Conservation (phyloP, 805 yeast genomes). For the Kluyveromyces nonfermentans region DNA sequence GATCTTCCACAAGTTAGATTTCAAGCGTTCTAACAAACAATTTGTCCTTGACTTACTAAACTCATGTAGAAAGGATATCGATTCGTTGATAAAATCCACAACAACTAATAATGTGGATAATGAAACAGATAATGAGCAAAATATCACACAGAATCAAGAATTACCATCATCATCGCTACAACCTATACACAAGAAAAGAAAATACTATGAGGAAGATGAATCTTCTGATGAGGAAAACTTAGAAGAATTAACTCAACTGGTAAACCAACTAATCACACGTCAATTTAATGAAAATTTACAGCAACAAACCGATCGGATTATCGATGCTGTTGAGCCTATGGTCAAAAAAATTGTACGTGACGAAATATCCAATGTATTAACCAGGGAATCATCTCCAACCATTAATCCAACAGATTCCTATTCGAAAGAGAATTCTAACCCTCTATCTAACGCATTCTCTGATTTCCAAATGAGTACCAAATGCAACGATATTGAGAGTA, state of each 20-base stretch:
- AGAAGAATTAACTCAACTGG: conserved; percentile 1
- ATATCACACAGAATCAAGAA: background rate
- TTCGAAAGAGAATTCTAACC: background rate
- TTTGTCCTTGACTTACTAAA: conserved; percentile 17
- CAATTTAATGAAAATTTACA: conserved; percentile 2
- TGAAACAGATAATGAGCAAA: background rate
- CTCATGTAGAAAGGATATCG: conserved; percentile 3
- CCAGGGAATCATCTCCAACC: background rate
- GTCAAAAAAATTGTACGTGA: conserved; percentile 2
- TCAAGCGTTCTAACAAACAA: conserved; percentile 21
- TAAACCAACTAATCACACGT: conserved; percentile 1
- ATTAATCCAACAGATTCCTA: background rate
- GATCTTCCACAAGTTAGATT: conserved; percentile 21
- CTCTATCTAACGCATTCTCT: background rate
- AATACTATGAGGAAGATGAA: background rate
- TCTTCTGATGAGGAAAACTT: conserved; percentile 1
- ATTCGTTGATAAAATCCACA: background rate
- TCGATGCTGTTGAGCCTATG: conserved; percentile 1
- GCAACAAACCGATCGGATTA: conserved; percentile 4
- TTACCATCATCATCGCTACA: background rate
- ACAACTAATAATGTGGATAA: background rate
- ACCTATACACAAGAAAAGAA: background rate
- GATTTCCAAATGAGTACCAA: conserved; percentile 14
- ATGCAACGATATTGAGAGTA: conserved; percentile 17
- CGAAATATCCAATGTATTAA: background rate